Evolutionary conservation across 306 rosid genomes (phyloP).

Genomic region (Cicer arietinum): DNA sequence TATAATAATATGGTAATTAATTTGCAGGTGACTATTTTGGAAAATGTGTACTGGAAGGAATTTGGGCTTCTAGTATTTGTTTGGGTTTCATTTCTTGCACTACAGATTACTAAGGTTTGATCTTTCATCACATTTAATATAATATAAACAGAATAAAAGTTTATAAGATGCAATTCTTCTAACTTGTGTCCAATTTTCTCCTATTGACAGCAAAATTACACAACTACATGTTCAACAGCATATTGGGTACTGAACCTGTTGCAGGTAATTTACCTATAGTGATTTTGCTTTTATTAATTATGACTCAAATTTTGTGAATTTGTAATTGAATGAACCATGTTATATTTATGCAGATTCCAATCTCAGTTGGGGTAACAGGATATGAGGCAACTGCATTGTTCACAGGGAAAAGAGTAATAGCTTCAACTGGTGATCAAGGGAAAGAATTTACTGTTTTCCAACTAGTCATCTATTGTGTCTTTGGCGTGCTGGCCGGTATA

Average conservation of each 20-base stretch:
- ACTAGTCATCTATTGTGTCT: conserved; percentile 60
- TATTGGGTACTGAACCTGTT: conserved; percentile 81
- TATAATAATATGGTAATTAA: conserved; percentile 36
- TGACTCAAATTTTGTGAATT: conserved; percentile 1
- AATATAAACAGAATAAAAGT: background rate
- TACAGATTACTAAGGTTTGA: conserved; percentile 83
- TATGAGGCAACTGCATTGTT: conserved; percentile 79
- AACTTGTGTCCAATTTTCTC: conserved; percentile 32
- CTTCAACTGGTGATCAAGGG: conserved; percentile 68
- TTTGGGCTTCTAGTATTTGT: conserved; percentile 84
- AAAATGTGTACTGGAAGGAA: conserved; percentile 88
- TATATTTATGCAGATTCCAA: conserved; percentile 66
- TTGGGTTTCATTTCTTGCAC: conserved; percentile 80
- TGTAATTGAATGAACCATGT: background rate
- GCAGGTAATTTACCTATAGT: conserved; percentile 64
- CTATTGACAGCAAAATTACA: conserved; percentile 53
- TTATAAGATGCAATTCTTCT: conserved; percentile 31
- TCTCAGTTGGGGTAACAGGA: conserved; percentile 71
- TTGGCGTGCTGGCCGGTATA: conserved; percentile 76
- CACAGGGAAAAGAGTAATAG: conserved; percentile 66
- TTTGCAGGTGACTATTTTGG: conserved; percentile 67
- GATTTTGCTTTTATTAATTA: conserved; percentile 2
- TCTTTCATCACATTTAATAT: conserved; percentile 22
- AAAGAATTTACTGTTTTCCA: conserved; percentile 55
- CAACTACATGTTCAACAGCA: conserved; percentile 65